Percentiles rank a stretch among this genome's conserved stretches.
phyloP scores from a whole-genome alignment of 2,329 filamentous ascomycete species.

The Graphilbum fragrans region DNA sequence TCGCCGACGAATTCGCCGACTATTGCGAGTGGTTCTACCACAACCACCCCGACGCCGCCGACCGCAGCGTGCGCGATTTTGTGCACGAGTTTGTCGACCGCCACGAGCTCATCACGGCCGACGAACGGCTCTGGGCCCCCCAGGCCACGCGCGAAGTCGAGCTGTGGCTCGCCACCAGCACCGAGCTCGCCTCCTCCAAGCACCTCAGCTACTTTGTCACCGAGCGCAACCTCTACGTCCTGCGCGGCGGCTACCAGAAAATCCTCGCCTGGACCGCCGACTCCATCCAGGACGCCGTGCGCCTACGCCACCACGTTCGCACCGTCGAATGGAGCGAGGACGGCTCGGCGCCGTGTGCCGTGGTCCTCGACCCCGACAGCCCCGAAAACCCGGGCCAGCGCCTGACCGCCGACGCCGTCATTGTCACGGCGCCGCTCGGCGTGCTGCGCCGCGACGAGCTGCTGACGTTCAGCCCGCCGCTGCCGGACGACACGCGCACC shows the following conservation, averaged over 20 bases:
- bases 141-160: constrained; percentile 1
- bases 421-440: constrained; percentile 1
- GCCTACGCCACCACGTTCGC: constrained; percentile 1
- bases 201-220: constrained; percentile 3
- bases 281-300: neutral
- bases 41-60: neutral
- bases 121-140: constrained; percentile 1
- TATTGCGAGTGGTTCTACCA: constrained; percentile 1
- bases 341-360: neutral
- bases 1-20: constrained; percentile 3
- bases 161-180: constrained; percentile 3
- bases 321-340: constrained; percentile 2
- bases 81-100: neutral
- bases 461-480: constrained; percentile 1
- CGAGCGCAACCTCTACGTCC: constrained; percentile 2
- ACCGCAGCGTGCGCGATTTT: constrained; percentile 1
- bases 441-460: constrained; percentile 1
- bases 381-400: neutral
- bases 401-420: neutral
- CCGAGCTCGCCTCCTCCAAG: neutral
- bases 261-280: constrained; percentile 1
- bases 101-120: constrained; percentile 2
- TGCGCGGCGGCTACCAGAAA: constrained; percentile 1
- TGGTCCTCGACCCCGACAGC: neutral
- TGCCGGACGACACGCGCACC: neutral